These are phyloP conservation scores for Heterobasidion parviporum DNA, from an alignment of 1,284 basidiomycete species.

Conservation along the genomic window DNA sequence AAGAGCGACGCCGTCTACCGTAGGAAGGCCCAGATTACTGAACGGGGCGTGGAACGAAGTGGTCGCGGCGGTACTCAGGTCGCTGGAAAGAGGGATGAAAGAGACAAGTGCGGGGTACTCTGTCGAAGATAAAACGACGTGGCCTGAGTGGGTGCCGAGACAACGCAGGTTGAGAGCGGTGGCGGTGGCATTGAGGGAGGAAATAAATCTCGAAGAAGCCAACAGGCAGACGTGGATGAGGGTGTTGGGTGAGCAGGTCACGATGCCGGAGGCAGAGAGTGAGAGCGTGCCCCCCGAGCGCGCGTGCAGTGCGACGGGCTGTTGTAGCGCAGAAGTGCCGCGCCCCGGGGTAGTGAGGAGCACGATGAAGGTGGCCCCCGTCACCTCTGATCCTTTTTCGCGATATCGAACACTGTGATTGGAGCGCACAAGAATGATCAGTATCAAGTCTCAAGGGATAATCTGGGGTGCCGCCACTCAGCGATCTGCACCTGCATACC, in stretches of 20 bases:
- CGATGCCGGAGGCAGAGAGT: conserved; percentile 6
- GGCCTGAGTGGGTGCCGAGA: conserved; percentile 7
- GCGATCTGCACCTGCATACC: conserved; percentile 17
- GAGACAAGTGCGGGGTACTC: neutral
- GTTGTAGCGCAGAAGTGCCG: conserved; percentile 17
- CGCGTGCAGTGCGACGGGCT: conserved; percentile 21
- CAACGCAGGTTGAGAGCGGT: conserved; percentile 9
- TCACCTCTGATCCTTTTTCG: conserved; percentile 2
- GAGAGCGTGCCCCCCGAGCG: conserved; percentile 4
- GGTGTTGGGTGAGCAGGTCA: conserved; percentile 5
- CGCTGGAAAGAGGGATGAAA: neutral
- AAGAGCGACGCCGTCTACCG: neutral
- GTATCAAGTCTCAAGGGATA: neutral
- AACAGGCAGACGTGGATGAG: conserved; percentile 9
- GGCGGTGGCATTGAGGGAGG: conserved; percentile 3
- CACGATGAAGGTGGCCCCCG: conserved; percentile 20
- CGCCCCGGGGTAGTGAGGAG: conserved; percentile 20
- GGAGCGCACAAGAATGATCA: neutral
- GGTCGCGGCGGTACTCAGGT: neutral
- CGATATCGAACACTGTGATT: conserved; percentile 9
- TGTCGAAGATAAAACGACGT: conserved; percentile 3
- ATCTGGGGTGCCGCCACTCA: too few species aligned
- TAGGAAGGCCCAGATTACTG: neutral
- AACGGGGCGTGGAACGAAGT: neutral
- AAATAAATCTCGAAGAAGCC: conserved; percentile 1